phyloP scores from a whole-genome alignment of 2,329 filamentous ascomycete species.

The Fusarium nurragi region DNA sequence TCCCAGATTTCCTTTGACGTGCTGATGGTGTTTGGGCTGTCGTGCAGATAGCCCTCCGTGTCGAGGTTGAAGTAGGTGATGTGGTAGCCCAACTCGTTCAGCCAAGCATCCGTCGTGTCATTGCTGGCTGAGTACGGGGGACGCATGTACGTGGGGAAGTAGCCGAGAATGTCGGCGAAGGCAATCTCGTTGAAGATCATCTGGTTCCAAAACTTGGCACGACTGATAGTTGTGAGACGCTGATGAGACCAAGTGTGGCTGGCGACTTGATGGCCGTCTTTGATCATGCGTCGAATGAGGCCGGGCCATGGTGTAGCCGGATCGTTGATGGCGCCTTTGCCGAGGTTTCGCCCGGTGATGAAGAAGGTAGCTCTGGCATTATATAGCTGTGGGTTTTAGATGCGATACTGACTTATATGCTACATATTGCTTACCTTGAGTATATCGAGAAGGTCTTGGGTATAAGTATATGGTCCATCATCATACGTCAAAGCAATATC shows the following conservation, averaged over 20 bases:
- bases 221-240: constrained; percentile 51
- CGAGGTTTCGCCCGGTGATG: constrained; percentile 50
- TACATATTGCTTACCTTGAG: constrained; percentile 37
- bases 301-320: constrained; percentile 47
- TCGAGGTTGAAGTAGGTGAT: constrained; percentile 69
- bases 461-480: constrained; percentile 57
- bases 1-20: constrained; percentile 55
- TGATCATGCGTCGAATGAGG: constrained; percentile 57
- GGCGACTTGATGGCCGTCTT: constrained; percentile 68
- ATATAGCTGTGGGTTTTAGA: constrained; percentile 40
- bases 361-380: constrained; percentile 53
- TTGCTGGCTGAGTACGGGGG: constrained; percentile 60
- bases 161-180: constrained; percentile 52
- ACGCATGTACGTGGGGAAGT: constrained; percentile 56
- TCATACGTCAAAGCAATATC: constrained; percentile 58
- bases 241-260: constrained; percentile 61
- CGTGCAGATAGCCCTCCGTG: constrained; percentile 67
- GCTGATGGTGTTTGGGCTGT: constrained; percentile 58
- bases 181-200: constrained; percentile 57
- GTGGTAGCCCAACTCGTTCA: constrained; percentile 63
- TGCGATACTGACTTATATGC: fast-evolving
- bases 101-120: constrained; percentile 50
- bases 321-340: constrained; percentile 56
- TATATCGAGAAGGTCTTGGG: constrained; percentile 53
- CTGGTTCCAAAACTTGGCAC: constrained; percentile 50